phyloP scores from a whole-genome alignment of 176 grass and related monocot species.

The Carex scoparia region DNA sequence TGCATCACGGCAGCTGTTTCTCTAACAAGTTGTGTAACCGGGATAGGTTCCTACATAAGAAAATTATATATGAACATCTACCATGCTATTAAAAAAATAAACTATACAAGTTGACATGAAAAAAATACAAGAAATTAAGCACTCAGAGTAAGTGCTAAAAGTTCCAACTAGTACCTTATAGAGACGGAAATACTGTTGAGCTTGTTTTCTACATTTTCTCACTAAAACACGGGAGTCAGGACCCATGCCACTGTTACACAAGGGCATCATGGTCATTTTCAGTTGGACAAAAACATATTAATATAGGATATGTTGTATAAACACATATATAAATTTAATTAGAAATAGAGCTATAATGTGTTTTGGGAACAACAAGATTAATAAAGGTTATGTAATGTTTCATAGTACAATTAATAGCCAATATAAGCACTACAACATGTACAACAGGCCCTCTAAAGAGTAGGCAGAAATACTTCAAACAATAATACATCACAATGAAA shows the following conservation, averaged over 20 bases:
- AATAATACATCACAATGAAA: background rate
- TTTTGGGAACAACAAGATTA: constrained; percentile 18
- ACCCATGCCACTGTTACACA: constrained; percentile 84
- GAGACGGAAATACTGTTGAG: constrained; percentile 74
- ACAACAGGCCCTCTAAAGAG: background rate
- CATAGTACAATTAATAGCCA: background rate
- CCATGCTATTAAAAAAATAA: background rate
- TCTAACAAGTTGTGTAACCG: constrained; percentile 93
- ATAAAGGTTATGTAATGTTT: background rate
- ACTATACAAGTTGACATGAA: background rate
- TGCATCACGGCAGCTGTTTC: constrained; percentile 99
- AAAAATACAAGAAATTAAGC: background rate
- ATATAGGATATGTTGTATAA: background rate
- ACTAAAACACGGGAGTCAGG: constrained; percentile 52
- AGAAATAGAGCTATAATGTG: background rate
- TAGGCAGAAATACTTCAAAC: background rate
- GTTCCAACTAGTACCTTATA: constrained; percentile 43
- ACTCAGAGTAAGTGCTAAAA: background rate
- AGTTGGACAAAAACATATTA: constrained; percentile 14
- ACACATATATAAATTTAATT: background rate
- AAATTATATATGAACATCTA: constrained; percentile 10
- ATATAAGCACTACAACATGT: background rate
- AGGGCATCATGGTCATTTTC: background rate
- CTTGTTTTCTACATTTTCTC: constrained; percentile 59
- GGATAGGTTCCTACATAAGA: constrained; percentile 61